Conservation (phyloP, 169 alveolate genomes). For the Plasmodium adleri region DNA sequence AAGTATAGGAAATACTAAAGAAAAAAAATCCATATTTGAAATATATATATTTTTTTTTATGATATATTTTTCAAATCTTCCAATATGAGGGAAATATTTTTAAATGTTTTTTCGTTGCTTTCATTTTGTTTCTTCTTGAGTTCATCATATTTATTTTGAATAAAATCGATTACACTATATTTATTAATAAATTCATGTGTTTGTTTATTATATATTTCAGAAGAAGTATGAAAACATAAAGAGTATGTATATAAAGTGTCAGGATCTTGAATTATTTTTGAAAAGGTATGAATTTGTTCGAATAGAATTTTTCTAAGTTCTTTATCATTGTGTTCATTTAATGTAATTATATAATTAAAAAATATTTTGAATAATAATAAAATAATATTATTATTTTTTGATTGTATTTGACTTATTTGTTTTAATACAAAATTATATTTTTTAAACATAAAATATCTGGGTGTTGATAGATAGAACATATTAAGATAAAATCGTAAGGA, state of each 20-base stretch:
- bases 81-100: conserved; percentile 34
- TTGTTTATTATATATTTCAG: conserved; percentile 14
- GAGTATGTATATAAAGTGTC: conserved; percentile 32
- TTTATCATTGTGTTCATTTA: conserved; percentile 55
- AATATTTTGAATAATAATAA: conserved; percentile 33
- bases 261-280: conserved; percentile 14
- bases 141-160: conserved; percentile 23
- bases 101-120: conserved; percentile 37
- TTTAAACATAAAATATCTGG: conserved; percentile 63
- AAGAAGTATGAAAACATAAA: conserved; percentile 59
- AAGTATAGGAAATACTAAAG: no score
- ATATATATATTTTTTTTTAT: neutral
- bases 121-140: conserved; percentile 32
- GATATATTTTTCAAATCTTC: conserved; percentile 13
- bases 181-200: conserved; percentile 46
- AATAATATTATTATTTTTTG: conserved; percentile 40
- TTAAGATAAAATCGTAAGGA: conserved; percentile 51
- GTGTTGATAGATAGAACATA: conserved; percentile 63
- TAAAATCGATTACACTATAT: conserved; percentile 22
- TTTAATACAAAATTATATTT: conserved; percentile 30
- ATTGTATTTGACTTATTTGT: conserved; percentile 31
- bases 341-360: conserved; percentile 33
- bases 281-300: conserved; percentile 28
- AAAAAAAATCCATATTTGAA: neutral
- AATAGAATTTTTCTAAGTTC: conserved; percentile 41